Conservation (phyloP, 768 basidiomycete genomes). For the Daedaleopsis sinensis region DNA sequence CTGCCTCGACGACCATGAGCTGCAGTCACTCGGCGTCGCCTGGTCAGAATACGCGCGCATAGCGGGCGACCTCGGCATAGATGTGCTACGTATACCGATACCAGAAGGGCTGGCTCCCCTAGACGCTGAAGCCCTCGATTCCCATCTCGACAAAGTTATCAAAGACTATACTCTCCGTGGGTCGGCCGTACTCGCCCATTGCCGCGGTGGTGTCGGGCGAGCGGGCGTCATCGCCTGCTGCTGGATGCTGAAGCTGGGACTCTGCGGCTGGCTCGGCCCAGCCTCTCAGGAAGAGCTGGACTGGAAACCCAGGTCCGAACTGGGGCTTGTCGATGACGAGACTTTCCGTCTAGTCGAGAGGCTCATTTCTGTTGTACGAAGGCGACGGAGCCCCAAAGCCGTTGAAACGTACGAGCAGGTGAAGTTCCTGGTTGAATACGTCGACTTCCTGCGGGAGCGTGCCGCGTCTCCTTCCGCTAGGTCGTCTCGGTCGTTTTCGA, state of each 20-base stretch:
- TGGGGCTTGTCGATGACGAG: constrained; percentile 31
- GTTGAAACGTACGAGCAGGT: constrained; percentile 96
- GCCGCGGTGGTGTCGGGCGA: constrained; percentile 91
- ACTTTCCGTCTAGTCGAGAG: constrained; percentile 72
- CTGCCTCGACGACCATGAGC: constrained; percentile 84
- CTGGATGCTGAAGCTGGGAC: constrained; percentile 90
- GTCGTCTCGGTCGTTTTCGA: neutral
- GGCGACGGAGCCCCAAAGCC: constrained; percentile 83
- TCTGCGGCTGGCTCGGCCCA: constrained; percentile 69
- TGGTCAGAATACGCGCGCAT: constrained; percentile 75
- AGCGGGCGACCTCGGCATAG: constrained; percentile 68
- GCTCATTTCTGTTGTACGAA: constrained; percentile 72
- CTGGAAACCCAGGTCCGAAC: neutral
- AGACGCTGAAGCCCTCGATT: constrained; percentile 60
- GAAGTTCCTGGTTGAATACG: constrained; percentile 75
- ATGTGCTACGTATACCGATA: constrained; percentile 82
- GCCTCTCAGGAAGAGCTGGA: neutral
- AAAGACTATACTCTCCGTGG: constrained; percentile 74
- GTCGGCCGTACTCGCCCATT: constrained; percentile 78
- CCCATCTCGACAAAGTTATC: constrained; percentile 66
- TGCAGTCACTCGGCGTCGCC: constrained; percentile 82
- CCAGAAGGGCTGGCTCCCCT: constrained; percentile 88
- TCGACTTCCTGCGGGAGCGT: constrained; percentile 52
- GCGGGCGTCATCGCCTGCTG: constrained; percentile 92
- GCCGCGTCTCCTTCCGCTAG: neutral